Evolutionary conservation across 306 rosid genomes (phyloP).

Genomic region (Castanea mollissima): DNA sequence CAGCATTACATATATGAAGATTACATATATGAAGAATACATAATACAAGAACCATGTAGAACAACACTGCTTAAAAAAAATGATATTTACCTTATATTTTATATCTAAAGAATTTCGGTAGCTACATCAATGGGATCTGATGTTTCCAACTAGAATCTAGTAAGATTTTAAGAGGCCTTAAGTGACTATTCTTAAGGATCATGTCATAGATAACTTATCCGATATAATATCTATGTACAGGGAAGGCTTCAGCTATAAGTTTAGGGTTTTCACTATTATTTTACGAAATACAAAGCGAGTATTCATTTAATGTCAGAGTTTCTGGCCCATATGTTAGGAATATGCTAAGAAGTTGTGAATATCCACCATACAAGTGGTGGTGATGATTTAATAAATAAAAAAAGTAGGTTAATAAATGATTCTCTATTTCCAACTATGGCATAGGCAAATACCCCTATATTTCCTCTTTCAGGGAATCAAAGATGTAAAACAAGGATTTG

Average conservation of each 20-base stretch:
- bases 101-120: background rate
- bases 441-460: no score
- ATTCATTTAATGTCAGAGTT: no score
- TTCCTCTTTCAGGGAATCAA: no score
- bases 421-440: no score
- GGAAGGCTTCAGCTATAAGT: background rate
- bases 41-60: background rate
- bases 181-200: background rate
- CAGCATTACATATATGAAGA: no score
- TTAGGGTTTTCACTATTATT: background rate
- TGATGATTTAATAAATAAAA: no score
- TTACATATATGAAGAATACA: no score
- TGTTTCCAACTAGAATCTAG: background rate
- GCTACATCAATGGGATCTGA: conserved; percentile 15
- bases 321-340: background rate
- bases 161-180: background rate
- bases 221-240: background rate
- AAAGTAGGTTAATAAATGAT: no score
- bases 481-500: no score
- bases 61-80: background rate
- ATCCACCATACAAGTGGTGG: no score
- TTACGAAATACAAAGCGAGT: background rate
- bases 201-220: background rate
- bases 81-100: background rate
- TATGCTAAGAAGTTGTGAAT: no score